These are phyloP conservation scores for Pestalotiopsis sp. DNA, from an alignment of 2,329 filamentous ascomycete genomes.

Conservation along the genomic window DNA sequence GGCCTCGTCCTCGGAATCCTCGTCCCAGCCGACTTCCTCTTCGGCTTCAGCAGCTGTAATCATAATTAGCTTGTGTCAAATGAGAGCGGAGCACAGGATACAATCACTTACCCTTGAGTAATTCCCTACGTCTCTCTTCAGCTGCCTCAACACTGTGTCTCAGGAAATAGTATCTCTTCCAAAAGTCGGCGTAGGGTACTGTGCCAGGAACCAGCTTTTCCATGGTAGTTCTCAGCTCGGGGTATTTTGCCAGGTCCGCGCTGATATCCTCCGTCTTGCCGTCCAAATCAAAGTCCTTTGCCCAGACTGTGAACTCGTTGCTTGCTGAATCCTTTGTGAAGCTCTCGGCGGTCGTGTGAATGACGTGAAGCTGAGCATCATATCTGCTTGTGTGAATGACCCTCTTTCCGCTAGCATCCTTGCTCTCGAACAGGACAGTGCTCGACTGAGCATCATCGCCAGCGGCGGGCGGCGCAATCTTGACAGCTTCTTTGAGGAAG, in stretches of 20 bases:
- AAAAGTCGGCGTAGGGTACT: slow-evolving; percentile 89
- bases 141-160: slow-evolving; percentile 91
- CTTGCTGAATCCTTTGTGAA: slow-evolving; percentile 82
- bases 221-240: slow-evolving; percentile 86
- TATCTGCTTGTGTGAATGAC: slow-evolving; percentile 94
- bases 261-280: slow-evolving; percentile 84
- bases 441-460: slow-evolving; percentile 50
- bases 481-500: slow-evolving; percentile 89
- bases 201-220: slow-evolving; percentile 92
- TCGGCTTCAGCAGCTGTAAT: slow-evolving; percentile 66
- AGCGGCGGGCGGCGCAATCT: slow-evolving; percentile 73
- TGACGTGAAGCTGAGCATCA: slow-evolving; percentile 93
- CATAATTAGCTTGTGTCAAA: slow-evolving; percentile 36
- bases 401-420: slow-evolving; percentile 85
- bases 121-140: slow-evolving; percentile 83
- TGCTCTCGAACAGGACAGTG: slow-evolving; percentile 88
- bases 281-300: slow-evolving; percentile 75
- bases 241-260: slow-evolving; percentile 80
- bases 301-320: slow-evolving; percentile 75
- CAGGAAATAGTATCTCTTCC: slow-evolving; percentile 94
- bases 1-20: slow-evolving; percentile 70
- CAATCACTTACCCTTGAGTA: slow-evolving; percentile 78
- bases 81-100: slow-evolving; percentile 17
- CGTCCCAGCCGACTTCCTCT: slow-evolving; percentile 70
- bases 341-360: slow-evolving; percentile 82